phyloP scores from a whole-genome alignment of 495 filamentous ascomycete species.

The Talaromyces proteolyticus region DNA sequence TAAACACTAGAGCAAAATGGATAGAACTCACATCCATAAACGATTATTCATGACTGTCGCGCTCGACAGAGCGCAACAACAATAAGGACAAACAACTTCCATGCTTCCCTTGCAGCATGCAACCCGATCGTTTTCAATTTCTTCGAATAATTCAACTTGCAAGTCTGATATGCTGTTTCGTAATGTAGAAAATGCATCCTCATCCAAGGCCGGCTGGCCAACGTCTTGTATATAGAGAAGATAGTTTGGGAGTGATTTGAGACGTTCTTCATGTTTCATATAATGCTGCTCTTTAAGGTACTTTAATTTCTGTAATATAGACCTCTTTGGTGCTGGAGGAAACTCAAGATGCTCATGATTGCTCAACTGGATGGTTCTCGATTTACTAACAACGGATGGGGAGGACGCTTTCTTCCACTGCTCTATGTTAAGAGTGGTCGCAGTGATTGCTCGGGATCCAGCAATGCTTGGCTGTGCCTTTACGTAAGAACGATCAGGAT shows the following conservation, averaged over 20 bases:
- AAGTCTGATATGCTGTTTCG: neutral
- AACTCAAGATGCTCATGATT: conserved; percentile 5
- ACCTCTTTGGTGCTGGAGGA: neutral
- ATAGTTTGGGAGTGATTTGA: neutral
- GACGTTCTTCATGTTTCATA: neutral
- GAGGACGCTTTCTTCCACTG: conserved; percentile 4
- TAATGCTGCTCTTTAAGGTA: neutral
- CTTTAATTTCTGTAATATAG: neutral
- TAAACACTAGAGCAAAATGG: neutral
- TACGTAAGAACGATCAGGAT: neutral
- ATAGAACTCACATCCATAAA: neutral
- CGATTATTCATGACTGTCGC: neutral
- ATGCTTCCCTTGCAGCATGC: neutral
- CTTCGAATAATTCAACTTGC: neutral
- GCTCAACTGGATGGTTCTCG: conserved; percentile 1
- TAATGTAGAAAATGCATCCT: neutral
- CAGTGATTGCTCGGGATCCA: neutral
- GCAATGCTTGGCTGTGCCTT: neutral
- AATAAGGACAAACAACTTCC: neutral
- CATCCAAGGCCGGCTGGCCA: neutral
- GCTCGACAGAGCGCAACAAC: neutral
- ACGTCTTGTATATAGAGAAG: neutral
- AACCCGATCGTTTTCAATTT: neutral
- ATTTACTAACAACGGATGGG: neutral
- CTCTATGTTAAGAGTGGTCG: conserved; percentile 2